Evolutionary conservation across 202 grass and related monocot genomes (phyloP).

Genomic region (Miscanthus sacchariflorus): DNA sequence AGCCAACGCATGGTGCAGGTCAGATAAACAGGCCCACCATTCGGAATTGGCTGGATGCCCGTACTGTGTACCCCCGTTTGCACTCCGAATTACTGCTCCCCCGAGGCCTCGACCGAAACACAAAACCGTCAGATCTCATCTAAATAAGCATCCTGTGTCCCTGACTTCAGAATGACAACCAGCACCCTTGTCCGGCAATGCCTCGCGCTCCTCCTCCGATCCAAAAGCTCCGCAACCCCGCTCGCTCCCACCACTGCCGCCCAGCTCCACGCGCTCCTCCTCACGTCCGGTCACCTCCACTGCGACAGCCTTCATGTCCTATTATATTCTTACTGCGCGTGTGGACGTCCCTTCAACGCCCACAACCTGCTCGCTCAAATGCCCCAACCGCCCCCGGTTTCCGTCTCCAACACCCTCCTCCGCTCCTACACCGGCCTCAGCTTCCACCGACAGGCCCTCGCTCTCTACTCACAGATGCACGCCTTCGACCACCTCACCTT

Average conservation of each 20-base stretch:
- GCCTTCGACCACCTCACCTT: conserved; percentile 76
- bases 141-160: not conserved
- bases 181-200: conserved; percentile 48
- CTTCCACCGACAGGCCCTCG: conserved; percentile 49
- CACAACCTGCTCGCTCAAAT: conserved; percentile 62
- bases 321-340: conserved; percentile 15
- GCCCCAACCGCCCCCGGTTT: conserved; percentile 31
- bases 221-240: conserved; percentile 43
- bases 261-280: conserved; percentile 58
- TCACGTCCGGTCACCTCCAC: conserved; percentile 44
- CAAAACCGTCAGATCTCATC: not conserved
- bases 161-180: conserved; percentile 32
- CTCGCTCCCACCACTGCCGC: conserved; percentile 37
- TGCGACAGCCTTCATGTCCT: conserved; percentile 30
- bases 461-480: conserved; percentile 57
- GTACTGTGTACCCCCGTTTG: too few species aligned
- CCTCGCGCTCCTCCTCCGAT: conserved; percentile 53
- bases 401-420: conserved; percentile 61
- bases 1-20: too few species aligned
- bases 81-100: not conserved
- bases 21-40: too few species aligned
- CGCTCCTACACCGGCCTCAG: conserved; percentile 54
- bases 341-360: conserved; percentile 40
- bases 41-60: too few species aligned
- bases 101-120: not conserved